These are phyloP conservation scores for Sugiyamaella lignohabitans DNA, from an alignment of 805 yeast genomes.

Conservation along the genomic window DNA sequence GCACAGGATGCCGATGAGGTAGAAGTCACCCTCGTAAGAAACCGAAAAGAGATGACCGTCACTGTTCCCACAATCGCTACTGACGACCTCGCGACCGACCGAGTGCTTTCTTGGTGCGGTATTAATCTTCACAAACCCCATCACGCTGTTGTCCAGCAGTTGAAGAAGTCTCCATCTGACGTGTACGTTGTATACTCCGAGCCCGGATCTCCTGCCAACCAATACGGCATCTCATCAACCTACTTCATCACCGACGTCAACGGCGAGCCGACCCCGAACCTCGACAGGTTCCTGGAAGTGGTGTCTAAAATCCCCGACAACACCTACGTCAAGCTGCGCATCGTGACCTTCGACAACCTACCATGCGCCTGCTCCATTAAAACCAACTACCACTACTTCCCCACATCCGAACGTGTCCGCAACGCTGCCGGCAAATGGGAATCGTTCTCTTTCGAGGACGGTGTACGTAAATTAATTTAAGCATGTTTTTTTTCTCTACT, in stretches of 20 bases:
- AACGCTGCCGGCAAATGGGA: slow-evolving; percentile 47
- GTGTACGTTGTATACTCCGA: slow-evolving; percentile 75
- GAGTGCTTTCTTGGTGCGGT: slow-evolving; percentile 77
- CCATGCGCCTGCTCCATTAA: slow-evolving; percentile 82
- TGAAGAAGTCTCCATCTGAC: slow-evolving; percentile 61
- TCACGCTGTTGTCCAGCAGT: slow-evolving; percentile 82
- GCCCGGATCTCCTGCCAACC: slow-evolving; percentile 81
- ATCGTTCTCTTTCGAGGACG: slow-evolving; percentile 39
- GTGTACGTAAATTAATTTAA: slow-evolving; percentile 14
- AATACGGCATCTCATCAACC: slow-evolving; percentile 70
- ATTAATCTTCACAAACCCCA: slow-evolving; percentile 82
- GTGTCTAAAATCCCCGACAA: slow-evolving; percentile 70
- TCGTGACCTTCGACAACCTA: slow-evolving; percentile 78
- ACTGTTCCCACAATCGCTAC: slow-evolving; percentile 61
- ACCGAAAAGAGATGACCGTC: slow-evolving; percentile 55
- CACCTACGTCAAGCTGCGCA: slow-evolving; percentile 71
- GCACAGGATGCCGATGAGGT: slow-evolving; percentile 40
- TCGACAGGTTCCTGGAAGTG: slow-evolving; percentile 59
- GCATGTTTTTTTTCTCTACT: background rate
- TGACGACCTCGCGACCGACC: slow-evolving; percentile 51
- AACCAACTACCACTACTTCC: slow-evolving; percentile 83
- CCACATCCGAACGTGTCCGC: slow-evolving; percentile 44
- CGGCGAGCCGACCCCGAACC: slow-evolving; percentile 62
- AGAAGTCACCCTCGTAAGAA: slow-evolving; percentile 62
- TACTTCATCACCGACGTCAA: slow-evolving; percentile 87